These are phyloP conservation scores for Dentiscutata heterogama DNA, from an alignment of 371 early-diverging fungal species.

Conservation along the genomic window DNA sequence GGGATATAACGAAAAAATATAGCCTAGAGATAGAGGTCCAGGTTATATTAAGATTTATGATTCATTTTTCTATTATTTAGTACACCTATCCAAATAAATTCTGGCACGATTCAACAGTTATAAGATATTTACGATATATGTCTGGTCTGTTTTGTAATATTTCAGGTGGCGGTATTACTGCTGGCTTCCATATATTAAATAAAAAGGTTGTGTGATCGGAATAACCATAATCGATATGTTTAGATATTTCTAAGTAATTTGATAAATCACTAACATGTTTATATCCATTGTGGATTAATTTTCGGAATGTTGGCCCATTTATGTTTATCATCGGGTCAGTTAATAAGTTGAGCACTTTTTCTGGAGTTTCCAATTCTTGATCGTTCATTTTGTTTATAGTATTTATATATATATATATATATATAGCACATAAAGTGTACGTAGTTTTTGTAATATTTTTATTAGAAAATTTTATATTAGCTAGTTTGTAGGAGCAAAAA, in stretches of 20 bases:
- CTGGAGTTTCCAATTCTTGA: conserved; percentile 39
- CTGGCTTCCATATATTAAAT: conserved; percentile 43
- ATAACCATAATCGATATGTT: conserved; percentile 43
- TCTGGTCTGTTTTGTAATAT: conserved; percentile 43
- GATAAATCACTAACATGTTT: conserved; percentile 43
- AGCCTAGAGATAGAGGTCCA: conserved; percentile 19
- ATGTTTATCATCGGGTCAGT: conserved; percentile 29
- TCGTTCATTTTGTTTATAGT: conserved; percentile 41
- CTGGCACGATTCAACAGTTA: conserved; percentile 41
- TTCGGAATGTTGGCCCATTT: conserved; percentile 37
- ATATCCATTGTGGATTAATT: conserved; percentile 42
- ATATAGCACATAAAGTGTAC: no score
- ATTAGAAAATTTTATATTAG: neutral
- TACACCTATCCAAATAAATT: conserved; percentile 43
- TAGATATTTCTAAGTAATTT: conserved; percentile 44
- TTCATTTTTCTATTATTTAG: conserved; percentile 45
- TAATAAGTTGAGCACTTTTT: conserved; percentile 40
- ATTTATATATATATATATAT: no score
- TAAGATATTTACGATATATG: conserved; percentile 44
- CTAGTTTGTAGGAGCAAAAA: neutral
- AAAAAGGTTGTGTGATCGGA: conserved; percentile 37
- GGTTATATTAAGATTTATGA: conserved; percentile 42
- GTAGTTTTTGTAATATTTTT: no score
- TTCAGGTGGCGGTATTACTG: conserved; percentile 40
- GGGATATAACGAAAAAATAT: no score